Evolutionary conservation across 2,329 filamentous ascomycete species (phyloP), one percentile per base, ranked within the genome.

Genomic region (Apiospora arundinis): DNA sequence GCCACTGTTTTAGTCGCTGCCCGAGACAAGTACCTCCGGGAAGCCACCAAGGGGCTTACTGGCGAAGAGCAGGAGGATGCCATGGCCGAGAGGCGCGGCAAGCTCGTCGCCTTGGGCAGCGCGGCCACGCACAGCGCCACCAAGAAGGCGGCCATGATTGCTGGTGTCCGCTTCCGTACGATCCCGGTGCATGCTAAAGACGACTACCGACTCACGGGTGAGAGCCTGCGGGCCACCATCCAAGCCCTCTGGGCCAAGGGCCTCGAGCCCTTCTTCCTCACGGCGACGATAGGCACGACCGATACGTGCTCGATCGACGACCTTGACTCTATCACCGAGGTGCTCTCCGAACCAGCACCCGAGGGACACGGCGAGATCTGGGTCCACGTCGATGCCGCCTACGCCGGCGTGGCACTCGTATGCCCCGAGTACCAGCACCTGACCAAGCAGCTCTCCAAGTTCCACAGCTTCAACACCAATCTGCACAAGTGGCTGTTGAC

Each of bases 401-500:
- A 97, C 81, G 95, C 95, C 0, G 95, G 95, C 2, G 91, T 94
- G 0, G 93, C 95, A 0, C 89, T 98, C 4, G 85, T 97, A 4
- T 91, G 93, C 28, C 92, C 94, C 2, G 94, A 97, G 81, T 92
- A 93, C 82, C 92, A 94, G 74, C 87, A 92, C 75, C 86, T 94
- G 68, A 86, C 91, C 1, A 78, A 84, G 28, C 83, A 89, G 11
- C 87, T 95, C 68, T 83, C 86, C 1, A 83, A 86, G 28, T 95
- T 97, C 79, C 93, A 97, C 84, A 95, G 92, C 74, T 97, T 97
- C 87, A 92, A 97, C 82, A 90, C 95, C 85, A 98, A 98, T 85
- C 93, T 97, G 89, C 95, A 98, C 87, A 98, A 98, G 85, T 98
- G 95, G 95, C 87, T 98, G 67, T 90, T 98, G 23, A 95, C 94